Percentiles rank a stretch among this genome's conserved stretches.
Evolutionary conservation across 2,329 filamentous ascomycete genomes (phyloP).

Genomic region (Penicillium palitans): DNA sequence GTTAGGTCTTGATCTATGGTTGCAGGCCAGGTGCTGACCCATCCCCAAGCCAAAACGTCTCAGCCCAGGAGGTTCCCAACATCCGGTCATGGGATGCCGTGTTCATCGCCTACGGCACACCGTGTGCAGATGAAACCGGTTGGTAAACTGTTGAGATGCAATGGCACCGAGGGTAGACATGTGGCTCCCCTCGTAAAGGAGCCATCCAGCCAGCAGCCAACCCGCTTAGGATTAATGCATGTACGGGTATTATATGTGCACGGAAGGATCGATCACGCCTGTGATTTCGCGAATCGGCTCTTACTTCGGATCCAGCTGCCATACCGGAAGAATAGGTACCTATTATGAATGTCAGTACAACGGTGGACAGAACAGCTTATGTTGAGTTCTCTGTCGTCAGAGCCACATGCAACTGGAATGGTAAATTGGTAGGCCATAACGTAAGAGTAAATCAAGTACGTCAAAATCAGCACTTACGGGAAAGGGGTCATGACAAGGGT

Average conservation of each 20-base stretch:
- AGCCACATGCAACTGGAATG: constrained; percentile 8
- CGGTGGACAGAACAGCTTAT: background rate
- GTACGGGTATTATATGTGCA: constrained; percentile 11
- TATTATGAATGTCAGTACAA: constrained; percentile 20
- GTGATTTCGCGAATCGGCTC: constrained; percentile 41
- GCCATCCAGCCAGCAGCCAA: background rate
- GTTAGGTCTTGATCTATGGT: constrained; percentile 3
- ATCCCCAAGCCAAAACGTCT: background rate
- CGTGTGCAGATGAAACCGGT: background rate
- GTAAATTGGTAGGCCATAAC: constrained; percentile 10
- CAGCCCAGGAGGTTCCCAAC: background rate
- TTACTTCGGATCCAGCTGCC: constrained; percentile 44
- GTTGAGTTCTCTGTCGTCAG: background rate
- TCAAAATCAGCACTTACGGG: constrained; percentile 40
- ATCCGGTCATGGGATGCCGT: background rate
- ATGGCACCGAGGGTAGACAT: constrained; percentile 4
- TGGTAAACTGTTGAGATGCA: constrained; percentile 8
- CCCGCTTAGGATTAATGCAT: background rate
- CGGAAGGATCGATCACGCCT: constrained; percentile 19
- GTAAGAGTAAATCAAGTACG: background rate
- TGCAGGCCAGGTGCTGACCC: background rate
- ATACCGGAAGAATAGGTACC: constrained; percentile 48
- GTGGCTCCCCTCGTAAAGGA: constrained; percentile 7
- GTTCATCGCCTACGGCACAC: background rate
- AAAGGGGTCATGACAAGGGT: constrained; percentile 48